Evolutionary conservation across 208 protist genomes (phyloP).

Genomic region (Leishmania major): DNA sequence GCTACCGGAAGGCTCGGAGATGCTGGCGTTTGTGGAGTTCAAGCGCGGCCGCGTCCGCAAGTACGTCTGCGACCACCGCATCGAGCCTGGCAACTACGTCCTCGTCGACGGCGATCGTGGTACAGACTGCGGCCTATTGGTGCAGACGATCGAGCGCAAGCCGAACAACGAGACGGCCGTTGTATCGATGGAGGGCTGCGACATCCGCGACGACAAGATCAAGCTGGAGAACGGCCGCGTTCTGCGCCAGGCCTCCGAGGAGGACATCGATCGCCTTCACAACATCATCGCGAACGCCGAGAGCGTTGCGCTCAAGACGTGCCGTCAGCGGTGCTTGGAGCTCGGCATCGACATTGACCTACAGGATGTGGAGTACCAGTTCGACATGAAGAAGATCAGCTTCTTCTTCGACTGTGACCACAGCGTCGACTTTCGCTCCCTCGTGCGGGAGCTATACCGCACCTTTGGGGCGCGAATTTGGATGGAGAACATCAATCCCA

Average conservation of each 20-base stretch:
- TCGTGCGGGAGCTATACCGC: slow-evolving; percentile 90
- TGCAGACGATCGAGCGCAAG: slow-evolving; percentile 54
- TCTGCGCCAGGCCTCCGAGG: slow-evolving; percentile 61
- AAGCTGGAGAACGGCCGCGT: slow-evolving; percentile 81
- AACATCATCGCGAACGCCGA: slow-evolving; percentile 79
- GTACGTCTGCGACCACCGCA: slow-evolving; percentile 60
- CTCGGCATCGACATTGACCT: slow-evolving; percentile 84
- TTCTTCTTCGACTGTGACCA: slow-evolving; percentile 93
- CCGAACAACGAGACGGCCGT: slow-evolving; percentile 50
- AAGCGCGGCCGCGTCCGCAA: slow-evolving; percentile 80
- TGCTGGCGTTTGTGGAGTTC: slow-evolving; percentile 88
- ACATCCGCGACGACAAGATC: slow-evolving; percentile 73
- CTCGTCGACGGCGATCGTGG: slow-evolving; percentile 91
- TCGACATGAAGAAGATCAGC: slow-evolving; percentile 93
- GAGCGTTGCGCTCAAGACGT: slow-evolving; percentile 86
- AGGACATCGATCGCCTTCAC: slow-evolving; percentile 81
- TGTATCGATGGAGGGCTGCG: slow-evolving; percentile 70
- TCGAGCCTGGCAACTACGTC: slow-evolving; percentile 81
- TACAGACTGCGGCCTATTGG: slow-evolving; percentile 82
- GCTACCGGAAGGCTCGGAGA: slow-evolving; percentile 24
- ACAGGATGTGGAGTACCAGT: slow-evolving; percentile 91
- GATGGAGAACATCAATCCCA: slow-evolving; percentile 92
- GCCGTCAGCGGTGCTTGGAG: slow-evolving; percentile 78
- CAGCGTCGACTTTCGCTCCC: slow-evolving; percentile 88
- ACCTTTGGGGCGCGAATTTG: slow-evolving; percentile 91